Evolutionary conservation across 2,329 filamentous ascomycete species (phyloP), one percentile per base, ranked within the genome.

Genomic region (Seiridium unicorne): DNA sequence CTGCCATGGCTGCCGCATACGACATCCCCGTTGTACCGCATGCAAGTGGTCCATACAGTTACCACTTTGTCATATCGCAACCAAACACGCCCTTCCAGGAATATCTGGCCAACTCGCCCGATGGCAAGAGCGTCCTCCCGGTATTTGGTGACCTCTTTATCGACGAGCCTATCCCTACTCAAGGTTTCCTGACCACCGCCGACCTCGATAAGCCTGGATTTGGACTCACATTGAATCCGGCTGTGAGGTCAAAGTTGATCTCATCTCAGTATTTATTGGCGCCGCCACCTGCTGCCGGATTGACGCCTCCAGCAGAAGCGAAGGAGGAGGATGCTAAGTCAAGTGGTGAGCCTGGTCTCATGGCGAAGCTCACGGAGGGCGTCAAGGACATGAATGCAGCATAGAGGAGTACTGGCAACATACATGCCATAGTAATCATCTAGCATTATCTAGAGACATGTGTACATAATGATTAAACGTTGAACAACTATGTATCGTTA

Each of bases 1-100:
- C 92, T 13, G 90, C 93, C 58, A 89, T 96, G 86, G 93, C 93
- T 3, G 87, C 93, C 4, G 93, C 93, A 31, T 97, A 97, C 76
- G 93, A 97, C 71, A 90, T 97, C 62, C 93, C 93, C 10, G 93
- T 97, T 13, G 92, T 97, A 11, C 93, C 93, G n/a, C 93, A 97
- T 72, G 93, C 93, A 49, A 95, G 90, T 63, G 93, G 93, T 1
- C 91, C 93, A 3, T 97, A 97, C 79, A 95, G 91, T 70, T 97
- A 97, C 77, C 93, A 97, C 77, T 97, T 96, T 72, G 93, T 97
- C 65, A 89, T 97, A 62, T 96, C 92, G 49, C 93, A 97, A 76
- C 87, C 91, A 64, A 96, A 97, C 78, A 91, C 90, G 11, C 93
- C 93, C 4, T 97, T 97, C 83, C 93, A 97, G 75, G 93, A 97